Base-by-base conservation (phyloP, 306 rosid species). In the Sindora glabra region DNA sequence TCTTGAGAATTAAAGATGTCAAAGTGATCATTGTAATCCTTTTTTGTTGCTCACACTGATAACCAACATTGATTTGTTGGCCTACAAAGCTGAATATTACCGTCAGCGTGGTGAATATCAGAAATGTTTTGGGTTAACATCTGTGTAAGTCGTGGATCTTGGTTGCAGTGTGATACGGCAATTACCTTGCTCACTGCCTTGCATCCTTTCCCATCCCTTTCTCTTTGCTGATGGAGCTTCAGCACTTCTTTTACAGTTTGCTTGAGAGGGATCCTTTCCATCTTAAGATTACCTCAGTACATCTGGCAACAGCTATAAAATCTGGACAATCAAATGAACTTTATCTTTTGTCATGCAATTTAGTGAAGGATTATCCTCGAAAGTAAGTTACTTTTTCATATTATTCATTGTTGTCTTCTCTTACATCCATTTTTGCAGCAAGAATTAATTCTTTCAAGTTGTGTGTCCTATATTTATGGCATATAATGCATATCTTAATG, bases 21-120 rank as follows among this genome's bases (percentile, higher is more conserved):
- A 57, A 73, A 82, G 79, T 55, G 85, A 80, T 41, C 76, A 69
- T 58, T 79, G 86, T 8, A 82, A 78, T 71, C 72, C 73, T 65
- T 86, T 92, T 33, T 83, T 86, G 73, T 68, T 69, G 68, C 76
- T 74, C 11, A 70, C 86, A 56, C 77, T 92, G 70, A 86, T 84
- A 79, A 44, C 81, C 74, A 89, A 92, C 69, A 89, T 89, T 1
- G 99, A 92, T 65, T 81, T 92, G 38, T 78, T 92, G 76, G 83
- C 99, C 45, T 92, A 96, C 89, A 89, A 92, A 82, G 99, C 99
- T 45, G 99, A 92, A 76, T 89, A 92, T 82, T 80, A 86, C 74
- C 95, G 89, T 68, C 96, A 92, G 67, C 80, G 94, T 56, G 95
- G 96, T 59, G 99, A 92, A 82, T 89, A 86, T 75, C 96, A 92